A percentile compares a stretch with the other conserved stretches of the same genome.
phyloP scores from a whole-genome alignment of 768 basidiomycete genomes.

The Russula vinacea region DNA sequence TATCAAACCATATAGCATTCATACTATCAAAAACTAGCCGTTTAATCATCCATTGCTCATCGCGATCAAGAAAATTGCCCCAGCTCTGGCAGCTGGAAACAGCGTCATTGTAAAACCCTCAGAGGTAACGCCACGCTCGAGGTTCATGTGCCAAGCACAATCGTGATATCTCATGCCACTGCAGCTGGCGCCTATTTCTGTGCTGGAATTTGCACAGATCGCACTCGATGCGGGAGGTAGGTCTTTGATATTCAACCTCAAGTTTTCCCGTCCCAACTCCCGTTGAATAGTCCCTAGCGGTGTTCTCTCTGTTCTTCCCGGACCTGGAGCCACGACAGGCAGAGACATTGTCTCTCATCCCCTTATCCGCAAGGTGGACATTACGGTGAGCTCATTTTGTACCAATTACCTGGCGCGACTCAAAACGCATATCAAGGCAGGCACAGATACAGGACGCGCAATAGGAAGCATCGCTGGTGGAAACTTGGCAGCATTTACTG shows the following conservation, averaged over 20 bases:
- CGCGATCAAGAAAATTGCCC: conserved; percentile 84
- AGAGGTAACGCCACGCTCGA: conserved; percentile 45
- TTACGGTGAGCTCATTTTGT: conserved; percentile 55
- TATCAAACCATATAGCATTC: neutral
- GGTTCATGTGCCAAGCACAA: neutral
- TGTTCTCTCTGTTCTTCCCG: conserved; percentile 71
- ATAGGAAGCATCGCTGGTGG: conserved; percentile 70
- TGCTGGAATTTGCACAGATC: conserved; percentile 72
- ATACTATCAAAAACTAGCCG: conserved; percentile 45
- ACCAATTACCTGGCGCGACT: neutral
- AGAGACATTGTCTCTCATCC: conserved; percentile 62
- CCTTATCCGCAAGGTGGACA: conserved; percentile 73
- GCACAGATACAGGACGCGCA: conserved; percentile 71
- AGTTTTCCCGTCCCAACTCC: neutral
- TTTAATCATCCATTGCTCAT: conserved; percentile 91
- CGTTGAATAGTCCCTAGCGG: conserved; percentile 62
- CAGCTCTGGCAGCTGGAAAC: conserved; percentile 81
- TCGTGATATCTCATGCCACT: neutral
- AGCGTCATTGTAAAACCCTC: conserved; percentile 81
- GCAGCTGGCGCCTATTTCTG: conserved; percentile 73
- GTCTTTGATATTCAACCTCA: conserved; percentile 21
- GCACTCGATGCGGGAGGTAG: conserved; percentile 63
- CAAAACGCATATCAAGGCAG: conserved; percentile 48
- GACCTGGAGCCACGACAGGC: conserved; percentile 63
- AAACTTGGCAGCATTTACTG: conserved; percentile 73